Percentiles rank a stretch among this genome's conserved stretches.
phyloP scores from a whole-genome alignment of 495 filamentous ascomycete species.

The Sabuloglossum arenarium region DNA sequence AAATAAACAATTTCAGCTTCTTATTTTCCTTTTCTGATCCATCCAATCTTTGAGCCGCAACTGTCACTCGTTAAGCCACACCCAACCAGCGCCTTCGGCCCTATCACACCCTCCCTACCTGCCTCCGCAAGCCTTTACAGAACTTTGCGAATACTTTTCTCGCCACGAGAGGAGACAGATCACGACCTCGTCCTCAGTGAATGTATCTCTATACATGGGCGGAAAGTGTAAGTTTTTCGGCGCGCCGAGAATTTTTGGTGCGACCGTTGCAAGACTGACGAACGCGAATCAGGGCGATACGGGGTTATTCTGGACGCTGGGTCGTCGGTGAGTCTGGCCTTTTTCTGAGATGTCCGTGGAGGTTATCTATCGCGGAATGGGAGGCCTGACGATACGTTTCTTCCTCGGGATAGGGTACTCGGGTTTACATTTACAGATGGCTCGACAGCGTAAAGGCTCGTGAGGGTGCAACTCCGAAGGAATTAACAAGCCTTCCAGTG shows the following conservation, averaged over 20 bases:
- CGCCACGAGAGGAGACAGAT: no score
- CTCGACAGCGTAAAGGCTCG: slow-evolving; percentile 49
- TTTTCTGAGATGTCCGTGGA: neutral
- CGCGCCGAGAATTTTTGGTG: no score
- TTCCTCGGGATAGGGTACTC: slow-evolving; percentile 40
- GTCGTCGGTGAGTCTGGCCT: slow-evolving; percentile 1
- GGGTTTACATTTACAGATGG: slow-evolving; percentile 87
- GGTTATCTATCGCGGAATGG: neutral
- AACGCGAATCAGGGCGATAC: slow-evolving; percentile 2
- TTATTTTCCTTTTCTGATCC: no score
- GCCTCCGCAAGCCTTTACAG: no score
- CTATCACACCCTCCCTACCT: no score
- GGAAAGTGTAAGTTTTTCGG: neutral
- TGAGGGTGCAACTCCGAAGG: slow-evolving; percentile 32
- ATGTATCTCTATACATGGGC: neutral
- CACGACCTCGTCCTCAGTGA: neutral
- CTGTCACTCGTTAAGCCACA: no score
- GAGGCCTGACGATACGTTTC: slow-evolving; percentile 3
- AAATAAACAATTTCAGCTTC: no score
- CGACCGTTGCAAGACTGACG: neutral
- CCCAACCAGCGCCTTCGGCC: no score
- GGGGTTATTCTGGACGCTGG: slow-evolving; percentile 7
- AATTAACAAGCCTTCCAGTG: slow-evolving; percentile 51
- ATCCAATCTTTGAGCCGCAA: no score
- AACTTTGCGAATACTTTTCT: no score